Evolutionary conservation across 345 rosid genomes (phyloP).

Genomic region (Dovyalis caffra): DNA sequence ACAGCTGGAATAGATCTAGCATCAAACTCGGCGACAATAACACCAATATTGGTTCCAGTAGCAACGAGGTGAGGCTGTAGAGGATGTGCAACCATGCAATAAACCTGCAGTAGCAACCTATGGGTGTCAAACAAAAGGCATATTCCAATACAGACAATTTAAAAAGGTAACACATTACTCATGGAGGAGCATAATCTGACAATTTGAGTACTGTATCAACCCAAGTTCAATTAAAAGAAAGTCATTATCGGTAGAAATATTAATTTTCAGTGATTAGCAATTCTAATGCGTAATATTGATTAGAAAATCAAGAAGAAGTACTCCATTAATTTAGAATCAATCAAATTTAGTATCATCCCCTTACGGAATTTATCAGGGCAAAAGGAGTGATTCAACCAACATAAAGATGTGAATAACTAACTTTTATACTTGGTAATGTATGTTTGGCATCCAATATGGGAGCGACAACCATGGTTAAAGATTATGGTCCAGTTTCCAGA

Average conservation of each 20-base stretch:
- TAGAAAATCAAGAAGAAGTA: neutral
- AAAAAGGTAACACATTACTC: neutral
- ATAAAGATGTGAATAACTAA: neutral
- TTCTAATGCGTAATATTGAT: neutral
- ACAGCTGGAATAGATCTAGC: constrained; percentile 87
- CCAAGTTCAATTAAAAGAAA: neutral
- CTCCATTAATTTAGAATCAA: neutral
- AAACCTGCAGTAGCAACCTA: constrained; percentile 57
- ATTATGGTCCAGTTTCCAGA: neutral
- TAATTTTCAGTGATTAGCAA: neutral
- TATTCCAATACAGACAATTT: neutral
- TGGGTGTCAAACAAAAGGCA: constrained; percentile 21
- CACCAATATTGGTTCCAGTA: constrained; percentile 91
- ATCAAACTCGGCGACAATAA: constrained; percentile 95
- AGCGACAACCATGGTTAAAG: neutral
- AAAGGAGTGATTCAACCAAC: neutral
- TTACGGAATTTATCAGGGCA: neutral
- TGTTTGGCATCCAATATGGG: neutral
- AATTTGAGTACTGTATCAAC: neutral
- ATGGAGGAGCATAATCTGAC: constrained; percentile 7
- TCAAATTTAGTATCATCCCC: neutral
- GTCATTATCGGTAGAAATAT: neutral
- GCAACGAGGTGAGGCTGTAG: constrained; percentile 98
- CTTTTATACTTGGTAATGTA: too few relatives aligned
- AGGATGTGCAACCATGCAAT: constrained; percentile 97